Percentiles rank a stretch among this genome's conserved stretches.
Evolutionary conservation across 495 filamentous ascomycete genomes (phyloP).

Genomic region (Hypoxylon lienhwacheense): DNA sequence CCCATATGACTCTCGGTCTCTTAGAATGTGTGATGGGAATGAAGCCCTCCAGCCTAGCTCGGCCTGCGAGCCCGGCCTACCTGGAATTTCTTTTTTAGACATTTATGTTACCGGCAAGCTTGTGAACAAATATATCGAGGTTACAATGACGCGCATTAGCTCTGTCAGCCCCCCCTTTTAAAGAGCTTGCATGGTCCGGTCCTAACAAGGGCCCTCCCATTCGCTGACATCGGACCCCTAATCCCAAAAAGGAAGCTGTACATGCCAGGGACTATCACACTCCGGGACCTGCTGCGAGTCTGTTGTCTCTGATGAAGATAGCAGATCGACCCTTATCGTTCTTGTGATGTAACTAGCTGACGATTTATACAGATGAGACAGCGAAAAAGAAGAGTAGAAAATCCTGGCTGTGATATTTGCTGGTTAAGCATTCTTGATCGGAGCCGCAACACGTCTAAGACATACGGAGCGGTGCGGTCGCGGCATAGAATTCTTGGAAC

Average conservation of each 20-base stretch:
- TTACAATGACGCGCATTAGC: conserved; percentile 33
- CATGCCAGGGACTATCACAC: conserved; percentile 33
- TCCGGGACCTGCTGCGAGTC: conserved; percentile 28
- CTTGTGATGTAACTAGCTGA: conserved; percentile 23
- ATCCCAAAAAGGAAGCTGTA: conserved; percentile 37
- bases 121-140: conserved; percentile 28
- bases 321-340: conserved; percentile 20
- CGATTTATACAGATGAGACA: conserved; percentile 10
- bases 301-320: conserved; percentile 26
- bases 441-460: conserved; percentile 27
- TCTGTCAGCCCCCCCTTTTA: conserved; percentile 24
- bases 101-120: conserved; percentile 6
- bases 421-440: conserved; percentile 6
- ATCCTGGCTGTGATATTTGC: conserved; percentile 20
- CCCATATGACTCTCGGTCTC: conserved; percentile 27
- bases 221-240: conserved; percentile 18
- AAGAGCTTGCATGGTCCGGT: conserved; percentile 24
- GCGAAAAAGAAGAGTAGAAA: too few relatives aligned
- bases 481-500: conserved; percentile 12
- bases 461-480: conserved; percentile 1
- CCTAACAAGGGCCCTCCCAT: conserved; percentile 10
- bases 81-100: conserved; percentile 20
- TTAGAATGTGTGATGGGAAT: conserved; percentile 13
- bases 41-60: conserved; percentile 22
- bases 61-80: conserved; percentile 5